Evolutionary conservation across 1,284 basidiomycete species (phyloP), one percentile per base, ranked within the genome.

Genomic region (Leccinum insolens): DNA sequence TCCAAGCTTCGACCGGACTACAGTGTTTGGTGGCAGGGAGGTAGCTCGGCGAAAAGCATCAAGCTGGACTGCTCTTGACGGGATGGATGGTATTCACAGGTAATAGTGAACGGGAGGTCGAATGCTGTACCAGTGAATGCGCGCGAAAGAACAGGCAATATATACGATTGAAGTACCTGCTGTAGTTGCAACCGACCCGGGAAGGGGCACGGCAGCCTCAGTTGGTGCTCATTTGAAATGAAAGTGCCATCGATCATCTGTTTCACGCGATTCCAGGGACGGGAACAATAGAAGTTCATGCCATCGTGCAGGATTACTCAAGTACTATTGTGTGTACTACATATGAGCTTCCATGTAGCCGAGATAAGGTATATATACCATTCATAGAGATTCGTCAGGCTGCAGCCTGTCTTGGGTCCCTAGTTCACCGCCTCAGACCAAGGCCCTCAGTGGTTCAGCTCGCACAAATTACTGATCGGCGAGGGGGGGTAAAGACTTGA

Each of bases 1-100:
- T 69, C 88, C 88, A 31, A 76, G 79, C 64, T 86, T 77, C 65
- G 75, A 77, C 61, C 77, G 82, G 59, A 83, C 79, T n/a, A 82
- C 81, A 39, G 70, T 80, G 55, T 71, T 71, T 44, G 52, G 62
- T 44, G 75, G 77, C 44, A 73, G 61, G 57, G 68, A 73, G 8
- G 73, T 78, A 15, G 77, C 76, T n/a, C 65, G 62, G 61, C 68
- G 73, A 61, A 78, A 41, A 34, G 71, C 64, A 52, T 66, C 62
- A 1, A 65, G 67, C 44, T 75, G 77, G 73, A 71, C 64, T 11
- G 20, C 59, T 58, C 39, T 69, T 17, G 69, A 75, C 64, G 64
- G 68, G 64, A 68, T 58, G 62, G 59, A 71, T 25, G 20, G 59
- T 31, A 44, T 28, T 17, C 65, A 46, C 62, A 58, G 49, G 55